Conservation (phyloP, 1,284 basidiomycete genomes). For the Sparassis latifolia region DNA sequence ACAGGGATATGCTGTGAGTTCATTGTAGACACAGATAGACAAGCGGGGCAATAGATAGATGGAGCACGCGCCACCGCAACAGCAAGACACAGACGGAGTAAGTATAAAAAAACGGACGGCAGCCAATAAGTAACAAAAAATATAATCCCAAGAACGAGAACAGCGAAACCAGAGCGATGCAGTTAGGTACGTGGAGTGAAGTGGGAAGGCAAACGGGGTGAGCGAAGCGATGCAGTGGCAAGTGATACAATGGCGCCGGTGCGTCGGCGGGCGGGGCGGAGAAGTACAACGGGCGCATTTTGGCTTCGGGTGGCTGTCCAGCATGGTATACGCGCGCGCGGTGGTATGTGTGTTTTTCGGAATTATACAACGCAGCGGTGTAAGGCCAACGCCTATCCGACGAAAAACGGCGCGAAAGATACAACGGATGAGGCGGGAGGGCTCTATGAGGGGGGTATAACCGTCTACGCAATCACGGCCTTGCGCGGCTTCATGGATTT, state of each 20-base stretch:
- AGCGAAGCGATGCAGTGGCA: slow-evolving; percentile 12
- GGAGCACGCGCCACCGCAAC: slow-evolving; percentile 12
- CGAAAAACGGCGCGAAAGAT: slow-evolving; percentile 5
- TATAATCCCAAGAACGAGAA: slow-evolving; percentile 7
- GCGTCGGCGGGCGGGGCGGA: slow-evolving; percentile 1
- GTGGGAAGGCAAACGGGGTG: neutral
- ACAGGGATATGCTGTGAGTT: slow-evolving; percentile 18
- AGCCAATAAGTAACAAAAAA: slow-evolving; percentile 25
- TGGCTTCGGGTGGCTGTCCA: slow-evolving; percentile 4
- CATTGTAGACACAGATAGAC: slow-evolving; percentile 18
- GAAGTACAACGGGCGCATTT: neutral
- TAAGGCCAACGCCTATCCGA: neutral
- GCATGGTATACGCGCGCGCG: slow-evolving; percentile 3
- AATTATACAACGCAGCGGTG: neutral
- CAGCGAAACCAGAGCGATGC: slow-evolving; percentile 16
- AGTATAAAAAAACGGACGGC: slow-evolving; percentile 7
- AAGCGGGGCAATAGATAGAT: slow-evolving; percentile 14
- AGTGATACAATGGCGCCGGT: slow-evolving; percentile 18
- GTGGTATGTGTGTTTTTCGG: neutral
- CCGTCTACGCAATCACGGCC: slow-evolving; percentile 15
- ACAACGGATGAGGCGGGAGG: neutral
- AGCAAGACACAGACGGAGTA: slow-evolving; percentile 5
- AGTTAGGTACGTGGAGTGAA: neutral
- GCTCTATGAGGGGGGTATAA: neutral
- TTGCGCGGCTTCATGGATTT: slow-evolving; percentile 21